Evolutionary conservation across 2,329 filamentous ascomycete species (phyloP).

Genomic region (Hymenoscyphus fraxineus): DNA sequence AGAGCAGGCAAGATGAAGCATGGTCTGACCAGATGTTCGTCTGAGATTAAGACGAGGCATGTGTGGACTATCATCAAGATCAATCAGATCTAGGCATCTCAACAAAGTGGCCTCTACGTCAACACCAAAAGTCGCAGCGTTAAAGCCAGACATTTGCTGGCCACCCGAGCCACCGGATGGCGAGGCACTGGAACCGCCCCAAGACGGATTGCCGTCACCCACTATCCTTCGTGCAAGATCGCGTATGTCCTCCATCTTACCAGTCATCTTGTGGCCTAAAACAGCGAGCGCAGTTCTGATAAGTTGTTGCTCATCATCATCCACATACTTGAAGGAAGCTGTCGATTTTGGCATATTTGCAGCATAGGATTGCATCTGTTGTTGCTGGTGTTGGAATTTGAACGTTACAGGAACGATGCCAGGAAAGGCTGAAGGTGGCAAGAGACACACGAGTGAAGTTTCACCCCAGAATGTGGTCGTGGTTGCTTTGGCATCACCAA

Average conservation of each 20-base stretch:
- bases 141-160: constrained; percentile 42
- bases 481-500: constrained; percentile 65
- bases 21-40: constrained; percentile 66
- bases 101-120: constrained; percentile 49
- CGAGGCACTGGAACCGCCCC: constrained; percentile 44
- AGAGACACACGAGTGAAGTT: constrained; percentile 58
- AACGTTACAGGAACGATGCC: constrained; percentile 59
- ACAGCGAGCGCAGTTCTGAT: constrained; percentile 65
- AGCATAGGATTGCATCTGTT: constrained; percentile 40
- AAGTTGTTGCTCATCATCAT: constrained; percentile 65
- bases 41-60: constrained; percentile 64
- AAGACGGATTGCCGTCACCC: constrained; percentile 44
- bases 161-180: constrained; percentile 44
- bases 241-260: constrained; percentile 57
- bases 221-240: constrained; percentile 61
- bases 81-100: constrained; percentile 72
- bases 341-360: constrained; percentile 46
- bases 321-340: constrained; percentile 67
- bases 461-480: constrained; percentile 63
- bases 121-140: constrained; percentile 35
- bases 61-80: constrained; percentile 69
- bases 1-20: constrained; percentile 76
- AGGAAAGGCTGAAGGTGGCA: constrained; percentile 55
- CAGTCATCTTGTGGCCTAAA: constrained; percentile 61
- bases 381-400: constrained; percentile 47